Conservation (phyloP, 805 yeast species). For the Saturnispora saitoi region DNA sequence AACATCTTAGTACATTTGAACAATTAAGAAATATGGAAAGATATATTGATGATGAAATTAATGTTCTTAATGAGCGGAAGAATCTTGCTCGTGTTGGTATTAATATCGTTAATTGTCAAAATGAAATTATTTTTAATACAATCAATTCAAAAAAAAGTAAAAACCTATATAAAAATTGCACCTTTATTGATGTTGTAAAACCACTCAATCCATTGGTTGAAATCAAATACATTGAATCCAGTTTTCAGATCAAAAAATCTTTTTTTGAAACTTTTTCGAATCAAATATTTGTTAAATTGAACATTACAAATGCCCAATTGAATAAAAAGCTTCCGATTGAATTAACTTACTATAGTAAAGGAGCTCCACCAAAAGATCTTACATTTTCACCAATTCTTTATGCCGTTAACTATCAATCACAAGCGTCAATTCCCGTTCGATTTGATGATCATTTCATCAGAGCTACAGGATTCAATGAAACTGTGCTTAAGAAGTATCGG, state of each 20-base stretch:
- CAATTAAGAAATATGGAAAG: neutral
- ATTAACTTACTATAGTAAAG: neutral
- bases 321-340: neutral
- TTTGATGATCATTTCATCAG: constrained; percentile 1
- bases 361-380: neutral
- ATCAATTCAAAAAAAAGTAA: neutral
- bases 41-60: neutral
- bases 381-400: constrained; percentile 1
- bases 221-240: neutral
- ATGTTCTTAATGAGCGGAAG: neutral
- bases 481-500: neutral
- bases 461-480: neutral
- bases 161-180: neutral
- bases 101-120: neutral
- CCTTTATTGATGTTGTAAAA: neutral
- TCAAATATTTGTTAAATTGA: neutral
- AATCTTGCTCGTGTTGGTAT: neutral
- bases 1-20: neutral
- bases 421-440: constrained; percentile 2
- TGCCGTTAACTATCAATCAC: constrained; percentile 3
- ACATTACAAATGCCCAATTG: neutral
- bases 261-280: neutral
- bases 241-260: neutral
- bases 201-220: neutral
- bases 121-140: constrained; percentile 1